Base-by-base conservation (phyloP, 176 grass and related monocot species). In the Tillandsia fasciculata region DNA sequence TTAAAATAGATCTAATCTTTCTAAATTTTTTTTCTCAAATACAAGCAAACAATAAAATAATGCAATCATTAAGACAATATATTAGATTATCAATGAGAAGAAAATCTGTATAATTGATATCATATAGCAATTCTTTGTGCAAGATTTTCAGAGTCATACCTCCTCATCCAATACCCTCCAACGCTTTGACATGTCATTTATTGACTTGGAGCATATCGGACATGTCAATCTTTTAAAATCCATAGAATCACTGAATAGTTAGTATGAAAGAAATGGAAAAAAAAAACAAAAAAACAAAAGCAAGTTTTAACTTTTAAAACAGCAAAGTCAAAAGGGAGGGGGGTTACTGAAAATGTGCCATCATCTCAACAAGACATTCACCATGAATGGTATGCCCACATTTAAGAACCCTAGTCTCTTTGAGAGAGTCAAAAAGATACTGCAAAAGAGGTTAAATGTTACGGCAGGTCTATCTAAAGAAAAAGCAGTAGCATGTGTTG, bases 351-450 rank as follows among this genome's bases (percentile, higher is more conserved):
- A 77, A 53, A 81, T 99, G 94, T 47, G 67, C 8, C 67, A 90
- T 20, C 94, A 99, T 99, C 56, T 93, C 87, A 57, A 0, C 3
- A 74, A 83, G 91, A 74, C 94, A 99, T n/a, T 90, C 80, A 59
- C 48, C 56, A 79, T 99, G 94, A 75, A 99, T 93, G 11, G 94
- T 99, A 72, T 99, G 94, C 69, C 94, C 94, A 66, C 94, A 99
- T 48, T 79, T 59, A 51, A 99, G 84, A 83, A 99, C 85, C 23
- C 75, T 84, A 77, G 84, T 99, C 17, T 75, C 89, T 90, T 87
- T 81, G 66, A 93, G 79, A 26, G 94, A 99, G 80, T 99, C 94
- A 77, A 99, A 99, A 68, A 99, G 87, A 82, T 99, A 99, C 94
- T 99, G 84, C 80, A 82, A 63, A 64, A 23, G 51, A 65, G 73